phyloP scores from a whole-genome alignment of 305 asterid species.

The Stenogyne calaminthoides region DNA sequence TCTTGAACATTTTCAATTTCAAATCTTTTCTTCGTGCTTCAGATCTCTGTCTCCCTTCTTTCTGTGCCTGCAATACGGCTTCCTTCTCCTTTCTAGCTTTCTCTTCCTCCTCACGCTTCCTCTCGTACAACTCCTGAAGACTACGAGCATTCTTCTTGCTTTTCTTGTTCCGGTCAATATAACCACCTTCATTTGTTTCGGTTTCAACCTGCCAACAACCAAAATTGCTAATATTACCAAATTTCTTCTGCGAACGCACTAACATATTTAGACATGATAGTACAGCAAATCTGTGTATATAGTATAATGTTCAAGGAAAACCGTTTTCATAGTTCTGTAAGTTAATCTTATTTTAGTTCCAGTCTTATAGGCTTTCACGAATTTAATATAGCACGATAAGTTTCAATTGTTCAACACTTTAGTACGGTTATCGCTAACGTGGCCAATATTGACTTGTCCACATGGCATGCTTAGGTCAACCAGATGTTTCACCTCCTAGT shows the following conservation, averaged over 20 bases:
- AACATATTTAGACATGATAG: not conserved
- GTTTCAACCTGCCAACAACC: conserved; percentile 42
- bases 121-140: conserved; percentile 58
- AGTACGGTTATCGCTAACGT: too few species aligned
- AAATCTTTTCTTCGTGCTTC: conserved; percentile 62
- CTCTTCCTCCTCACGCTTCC: conserved; percentile 65
- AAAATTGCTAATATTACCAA: not conserved
- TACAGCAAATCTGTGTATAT: not conserved
- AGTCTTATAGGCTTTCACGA: too few species aligned
- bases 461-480: too few species aligned
- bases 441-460: too few species aligned
- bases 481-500: too few species aligned
- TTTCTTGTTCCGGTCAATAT: conserved; percentile 35
- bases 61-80: conserved; percentile 51
- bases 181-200: conserved; percentile 29
- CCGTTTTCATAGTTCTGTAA: too few species aligned
- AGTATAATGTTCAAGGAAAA: too few species aligned
- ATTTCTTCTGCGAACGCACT: not conserved
- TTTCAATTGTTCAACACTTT: too few species aligned
- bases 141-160: conserved; percentile 41
- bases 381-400: too few species aligned
- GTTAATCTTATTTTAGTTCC: too few species aligned
- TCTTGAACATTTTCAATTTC: conserved; percentile 87
- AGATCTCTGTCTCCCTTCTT: conserved; percentile 54
- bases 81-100: conserved; percentile 65